Percentiles rank a stretch among this genome's conserved stretches.
These are phyloP conservation scores for Quercus engelmannii DNA, from an alignment of 306 rosid species.

Conservation along the genomic window DNA sequence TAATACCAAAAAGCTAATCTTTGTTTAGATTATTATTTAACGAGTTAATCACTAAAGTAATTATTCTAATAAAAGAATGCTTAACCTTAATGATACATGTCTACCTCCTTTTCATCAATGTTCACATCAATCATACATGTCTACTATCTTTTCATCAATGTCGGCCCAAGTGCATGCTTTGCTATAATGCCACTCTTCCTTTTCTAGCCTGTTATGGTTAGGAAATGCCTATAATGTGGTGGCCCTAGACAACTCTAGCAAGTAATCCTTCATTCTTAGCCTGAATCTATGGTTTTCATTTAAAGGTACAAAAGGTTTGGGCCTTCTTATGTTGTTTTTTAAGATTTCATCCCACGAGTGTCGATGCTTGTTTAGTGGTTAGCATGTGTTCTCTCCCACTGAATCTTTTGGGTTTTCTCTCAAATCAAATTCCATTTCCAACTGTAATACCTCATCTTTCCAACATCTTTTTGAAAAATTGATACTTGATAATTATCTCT, in stretches of 20 bases:
- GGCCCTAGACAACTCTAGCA: slow-evolving; percentile 59
- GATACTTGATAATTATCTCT: slow-evolving; percentile 3
- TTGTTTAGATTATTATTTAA: slow-evolving; percentile 29
- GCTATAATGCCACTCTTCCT: slow-evolving; percentile 33
- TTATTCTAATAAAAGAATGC: slow-evolving; percentile 43
- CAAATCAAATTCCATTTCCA: slow-evolving; percentile 40
- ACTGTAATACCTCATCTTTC: slow-evolving; percentile 38
- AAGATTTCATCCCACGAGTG: slow-evolving; percentile 38
- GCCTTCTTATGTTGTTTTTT: slow-evolving; percentile 27
- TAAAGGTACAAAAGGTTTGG: slow-evolving; percentile 44
- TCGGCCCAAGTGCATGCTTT: slow-evolving; percentile 61
- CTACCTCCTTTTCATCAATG: slow-evolving; percentile 22
- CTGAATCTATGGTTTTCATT: slow-evolving; percentile 47
- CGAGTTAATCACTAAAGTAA: slow-evolving; percentile 31
- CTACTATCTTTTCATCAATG: slow-evolving; percentile 47
- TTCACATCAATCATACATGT: slow-evolving; percentile 69
- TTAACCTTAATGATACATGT: slow-evolving; percentile 37
- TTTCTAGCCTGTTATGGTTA: slow-evolving; percentile 40
- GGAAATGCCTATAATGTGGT: slow-evolving; percentile 34
- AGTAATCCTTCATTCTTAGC: slow-evolving; percentile 36
- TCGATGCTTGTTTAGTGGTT: slow-evolving; percentile 46
- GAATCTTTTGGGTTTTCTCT: slow-evolving; percentile 25
- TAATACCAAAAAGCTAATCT: slow-evolving; percentile 29
- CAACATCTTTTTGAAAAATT: slow-evolving; percentile 16
- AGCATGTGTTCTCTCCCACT: slow-evolving; percentile 47